Conservation (phyloP, 345 rosid species). For the Turnera subulata region DNA sequence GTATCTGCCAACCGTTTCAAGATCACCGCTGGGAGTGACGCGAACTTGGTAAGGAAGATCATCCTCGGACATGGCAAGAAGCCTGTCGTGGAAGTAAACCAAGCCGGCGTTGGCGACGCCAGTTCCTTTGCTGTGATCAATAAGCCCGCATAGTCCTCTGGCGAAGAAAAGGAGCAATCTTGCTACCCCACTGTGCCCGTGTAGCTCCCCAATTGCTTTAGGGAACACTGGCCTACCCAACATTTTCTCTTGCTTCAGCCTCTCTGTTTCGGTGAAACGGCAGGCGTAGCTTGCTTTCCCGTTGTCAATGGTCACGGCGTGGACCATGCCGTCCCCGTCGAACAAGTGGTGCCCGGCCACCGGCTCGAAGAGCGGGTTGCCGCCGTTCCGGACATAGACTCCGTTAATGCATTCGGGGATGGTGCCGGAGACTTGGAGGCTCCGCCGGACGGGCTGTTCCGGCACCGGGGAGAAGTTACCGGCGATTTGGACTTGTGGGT, state of each 20-base stretch:
- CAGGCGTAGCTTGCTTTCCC: constrained; percentile 78
- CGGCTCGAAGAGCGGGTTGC: constrained; percentile 83
- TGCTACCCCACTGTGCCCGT: constrained; percentile 77
- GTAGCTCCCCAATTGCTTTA: constrained; percentile 85
- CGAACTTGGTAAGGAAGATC: constrained; percentile 86
- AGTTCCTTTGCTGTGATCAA: constrained; percentile 61
- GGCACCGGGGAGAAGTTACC: constrained; percentile 93
- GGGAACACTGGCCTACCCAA: constrained; percentile 55
- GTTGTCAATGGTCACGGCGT: constrained; percentile 53
- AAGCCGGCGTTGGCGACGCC: constrained; percentile 94
- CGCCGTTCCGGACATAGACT: constrained; percentile 89
- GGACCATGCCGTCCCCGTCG: constrained; percentile 98
- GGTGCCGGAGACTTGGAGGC: constrained; percentile 52
- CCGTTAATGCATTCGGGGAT: constrained; percentile 84
- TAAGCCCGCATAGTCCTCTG: constrained; percentile 61
- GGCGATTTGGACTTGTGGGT: constrained; percentile 72
- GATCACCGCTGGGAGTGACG: constrained; percentile 53
- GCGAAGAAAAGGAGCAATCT: constrained; percentile 67
- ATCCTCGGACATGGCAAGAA: constrained; percentile 89
- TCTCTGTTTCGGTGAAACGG: constrained; percentile 63
- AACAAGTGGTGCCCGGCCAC: constrained; percentile 88
- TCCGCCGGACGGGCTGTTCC: constrained; percentile 50
- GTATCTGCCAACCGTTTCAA: constrained; percentile 70
- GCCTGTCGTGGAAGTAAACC: constrained; percentile 64
- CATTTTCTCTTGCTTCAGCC: constrained; percentile 20